Percentiles rank a stretch among this genome's conserved stretches.
These are phyloP conservation scores for Coemansia sp. DNA, from an alignment of 192 early-diverging fungal genomes.

Conservation along the genomic window DNA sequence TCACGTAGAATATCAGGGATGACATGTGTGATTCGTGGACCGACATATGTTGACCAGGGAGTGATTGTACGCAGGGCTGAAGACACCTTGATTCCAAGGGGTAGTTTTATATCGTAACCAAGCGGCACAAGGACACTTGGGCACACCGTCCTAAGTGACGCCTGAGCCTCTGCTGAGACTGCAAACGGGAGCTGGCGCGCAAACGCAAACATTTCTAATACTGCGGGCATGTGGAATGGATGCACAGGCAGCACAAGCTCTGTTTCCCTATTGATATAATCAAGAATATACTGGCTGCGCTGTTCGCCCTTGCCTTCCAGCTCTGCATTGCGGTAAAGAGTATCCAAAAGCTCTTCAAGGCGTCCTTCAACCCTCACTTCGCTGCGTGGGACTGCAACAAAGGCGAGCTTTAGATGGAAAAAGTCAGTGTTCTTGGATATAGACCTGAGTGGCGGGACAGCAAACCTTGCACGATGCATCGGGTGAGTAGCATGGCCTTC, in stretches of 20 bases:
- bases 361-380: constrained; percentile 50
- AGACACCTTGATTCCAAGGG: constrained; percentile 63
- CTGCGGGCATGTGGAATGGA: constrained; percentile 63
- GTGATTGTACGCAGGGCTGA: constrained; percentile 68
- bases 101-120: constrained; percentile 57
- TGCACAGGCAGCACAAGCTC: constrained; percentile 61
- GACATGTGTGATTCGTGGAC: constrained; percentile 54
- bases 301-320: neutral
- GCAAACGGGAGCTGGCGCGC: constrained; percentile 46
- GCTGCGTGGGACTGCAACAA: constrained; percentile 55
- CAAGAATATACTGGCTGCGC: constrained; percentile 22
- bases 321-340: constrained; percentile 35
- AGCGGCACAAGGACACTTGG: constrained; percentile 25
- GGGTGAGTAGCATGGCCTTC: constrained; percentile 74
- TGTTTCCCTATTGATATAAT: constrained; percentile 19
- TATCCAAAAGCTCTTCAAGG: constrained; percentile 40
- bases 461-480: constrained; percentile 64
- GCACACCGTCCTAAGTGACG: constrained; percentile 62
- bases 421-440: constrained; percentile 49
- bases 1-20: constrained; percentile 50
- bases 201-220: constrained; percentile 51
- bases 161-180: constrained; percentile 53
- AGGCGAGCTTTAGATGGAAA: constrained; percentile 42
- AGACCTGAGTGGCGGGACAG: constrained; percentile 57
- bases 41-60: constrained; percentile 62